phyloP scores from a whole-genome alignment of 2,329 filamentous ascomycete genomes.

The Erysiphe pisi region DNA sequence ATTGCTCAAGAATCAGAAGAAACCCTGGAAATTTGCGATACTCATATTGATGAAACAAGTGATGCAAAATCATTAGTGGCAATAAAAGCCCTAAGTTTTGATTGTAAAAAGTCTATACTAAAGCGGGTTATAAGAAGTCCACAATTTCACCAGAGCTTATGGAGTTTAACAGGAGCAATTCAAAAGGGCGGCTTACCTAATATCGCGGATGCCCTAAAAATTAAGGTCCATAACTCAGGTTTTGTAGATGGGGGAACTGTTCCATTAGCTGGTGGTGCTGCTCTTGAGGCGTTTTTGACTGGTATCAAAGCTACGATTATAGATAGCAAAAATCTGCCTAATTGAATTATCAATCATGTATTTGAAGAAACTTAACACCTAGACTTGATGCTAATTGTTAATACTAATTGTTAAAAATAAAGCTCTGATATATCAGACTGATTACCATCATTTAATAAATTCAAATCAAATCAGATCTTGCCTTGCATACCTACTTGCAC shows the following conservation, averaged over 20 bases:
- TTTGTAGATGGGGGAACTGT: constrained; percentile 66
- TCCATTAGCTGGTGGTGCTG: constrained; percentile 76
- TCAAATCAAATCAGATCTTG: too few relatives aligned
- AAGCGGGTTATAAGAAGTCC: constrained; percentile 76
- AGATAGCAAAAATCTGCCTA: neutral
- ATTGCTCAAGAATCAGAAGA: constrained; percentile 48
- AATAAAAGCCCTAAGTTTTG: constrained; percentile 58
- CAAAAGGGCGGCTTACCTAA: constrained; percentile 83
- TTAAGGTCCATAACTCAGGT: constrained; percentile 75
- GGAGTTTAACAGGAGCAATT: constrained; percentile 74
- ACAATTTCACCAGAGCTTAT: constrained; percentile 78
- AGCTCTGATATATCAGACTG: too few relatives aligned
- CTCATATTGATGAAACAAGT: constrained; percentile 48
- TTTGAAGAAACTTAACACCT: too few relatives aligned
- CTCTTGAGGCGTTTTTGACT: constrained; percentile 81
- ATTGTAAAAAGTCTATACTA: constrained; percentile 70
- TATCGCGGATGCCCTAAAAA: constrained; percentile 72
- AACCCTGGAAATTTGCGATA: neutral
- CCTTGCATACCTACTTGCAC: too few relatives aligned
- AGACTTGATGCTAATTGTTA: too few relatives aligned
- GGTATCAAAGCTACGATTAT: constrained; percentile 55
- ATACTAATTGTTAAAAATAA: too few relatives aligned
- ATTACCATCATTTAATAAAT: too few relatives aligned
- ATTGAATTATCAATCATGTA: neutral
- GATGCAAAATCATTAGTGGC: constrained; percentile 60